Evolutionary conservation across 148 eudicot genomes (phyloP), one percentile per base, ranked within the genome.

Genomic region (Suaeda aralocaspica): DNA sequence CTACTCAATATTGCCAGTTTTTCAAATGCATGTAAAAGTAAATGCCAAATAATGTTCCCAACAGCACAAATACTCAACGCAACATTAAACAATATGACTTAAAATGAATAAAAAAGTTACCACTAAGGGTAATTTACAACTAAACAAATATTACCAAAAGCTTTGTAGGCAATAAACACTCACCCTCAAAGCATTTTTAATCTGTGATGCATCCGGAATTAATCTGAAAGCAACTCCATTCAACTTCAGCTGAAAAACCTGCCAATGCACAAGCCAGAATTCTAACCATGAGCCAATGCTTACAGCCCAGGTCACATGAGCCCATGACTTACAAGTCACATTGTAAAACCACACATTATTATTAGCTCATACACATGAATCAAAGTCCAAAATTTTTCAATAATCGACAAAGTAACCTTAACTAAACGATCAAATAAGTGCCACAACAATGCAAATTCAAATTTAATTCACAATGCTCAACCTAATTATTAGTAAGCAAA

Each of bases 181-280:
- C 70, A 91, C 98, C 87, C 45, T 73, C 66, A 91, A 28, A 18
- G 97, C 98, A 81, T 94, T 84, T 74, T 78, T 83, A 72, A 94
- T 65, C 82, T 94, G 89, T 63, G 92, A 72, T 50, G 84, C 65
- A 77, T 94, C 97, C 2, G 98, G 98, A 68, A 94, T 82, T 76
- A 94, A 81, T 82, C 98, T 86, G 77, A 94, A 94, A 19, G 96
- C 86, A 74, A 91, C 97, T 46, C 97, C 98, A 68, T 86, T 85
- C 70, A 89, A 77, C 77, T 86, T 85, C 50, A 91, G 86, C 82
- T 94, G 86, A 28, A 87, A 78, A 77, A 94, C 84, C 98, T 94
- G 90, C 72, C 81, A 73, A 44, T 48, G 30, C 33, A 76, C 46
- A 75, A 60, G 42, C 57, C 58, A 29, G 50, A 65, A 82, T 33